Conservation (phyloP, 768 basidiomycete genomes). For the Lentinula detonsa region DNA sequence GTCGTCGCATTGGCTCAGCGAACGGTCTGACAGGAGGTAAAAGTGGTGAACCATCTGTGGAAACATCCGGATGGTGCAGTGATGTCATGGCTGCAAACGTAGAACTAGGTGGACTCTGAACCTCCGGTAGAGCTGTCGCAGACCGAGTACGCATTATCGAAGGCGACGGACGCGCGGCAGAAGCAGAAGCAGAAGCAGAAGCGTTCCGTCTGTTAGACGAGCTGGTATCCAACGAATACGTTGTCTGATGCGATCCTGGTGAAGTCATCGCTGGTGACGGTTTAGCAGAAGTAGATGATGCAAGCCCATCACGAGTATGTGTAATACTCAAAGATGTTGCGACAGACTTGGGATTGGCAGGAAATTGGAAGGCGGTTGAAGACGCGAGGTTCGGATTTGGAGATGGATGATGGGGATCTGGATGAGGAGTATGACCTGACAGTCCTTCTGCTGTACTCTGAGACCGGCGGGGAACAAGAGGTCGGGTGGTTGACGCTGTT, state of each 20-base stretch:
- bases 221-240: conserved; percentile 48
- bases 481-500: conserved; percentile 15
- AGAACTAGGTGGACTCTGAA: conserved; percentile 3
- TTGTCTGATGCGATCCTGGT: conserved; percentile 44
- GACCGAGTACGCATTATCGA: conserved; percentile 35
- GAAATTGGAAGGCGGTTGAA: conserved; percentile 38
- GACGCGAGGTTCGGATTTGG: conserved; percentile 18
- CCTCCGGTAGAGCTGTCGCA: conserved; percentile 34
- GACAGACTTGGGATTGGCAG: conserved; percentile 23
- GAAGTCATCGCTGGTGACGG: conserved; percentile 10
- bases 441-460: conserved; percentile 31
- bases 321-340: conserved; percentile 18
- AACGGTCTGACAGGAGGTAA: conserved; percentile 41
- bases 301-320: conserved; percentile 2
- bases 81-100: conserved; percentile 7
- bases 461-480: conserved; percentile 32
- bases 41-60: conserved; percentile 19
- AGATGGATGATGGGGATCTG: background rate
- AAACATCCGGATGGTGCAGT: conserved; percentile 1
- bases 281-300: background rate
- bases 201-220: conserved; percentile 21
- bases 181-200: conserved; percentile 14
- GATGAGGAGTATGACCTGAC: conserved; percentile 6
- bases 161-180: conserved; percentile 15
- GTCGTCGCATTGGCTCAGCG: conserved; percentile 27